Conservation (phyloP, 2,329 filamentous ascomycete species). For the Tolypocladium guangdongense region DNA sequence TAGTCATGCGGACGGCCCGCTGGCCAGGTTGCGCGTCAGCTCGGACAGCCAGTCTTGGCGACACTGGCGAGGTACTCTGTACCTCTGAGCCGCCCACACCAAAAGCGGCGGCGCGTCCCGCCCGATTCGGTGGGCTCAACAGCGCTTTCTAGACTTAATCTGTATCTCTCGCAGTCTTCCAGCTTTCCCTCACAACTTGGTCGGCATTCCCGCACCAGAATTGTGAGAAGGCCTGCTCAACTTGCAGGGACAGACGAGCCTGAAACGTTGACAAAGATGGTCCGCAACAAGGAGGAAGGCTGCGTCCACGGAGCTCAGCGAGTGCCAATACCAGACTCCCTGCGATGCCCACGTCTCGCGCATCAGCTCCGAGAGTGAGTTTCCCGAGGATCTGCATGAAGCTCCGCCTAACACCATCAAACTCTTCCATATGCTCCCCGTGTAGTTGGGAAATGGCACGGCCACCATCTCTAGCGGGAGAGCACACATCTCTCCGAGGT, state of each 20-base stretch:
- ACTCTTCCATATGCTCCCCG: neutral
- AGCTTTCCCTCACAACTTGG: neutral
- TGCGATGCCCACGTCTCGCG: neutral
- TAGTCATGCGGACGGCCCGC: no score
- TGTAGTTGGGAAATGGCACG: neutral
- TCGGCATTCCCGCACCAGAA: neutral
- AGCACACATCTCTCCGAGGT: constrained; percentile 20
- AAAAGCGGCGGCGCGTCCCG: neutral
- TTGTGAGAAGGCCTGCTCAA: neutral
- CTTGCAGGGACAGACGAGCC: neutral
- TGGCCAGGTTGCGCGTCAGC: no score
- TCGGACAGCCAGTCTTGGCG: no score
- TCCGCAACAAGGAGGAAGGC: neutral
- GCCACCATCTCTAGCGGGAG: constrained; percentile 16
- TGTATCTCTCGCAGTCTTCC: neutral
- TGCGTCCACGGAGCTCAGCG: neutral
- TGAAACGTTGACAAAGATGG: neutral
- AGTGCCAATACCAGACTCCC: neutral
- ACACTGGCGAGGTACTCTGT: no score
- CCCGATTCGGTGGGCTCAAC: neutral
- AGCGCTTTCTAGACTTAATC: neutral
- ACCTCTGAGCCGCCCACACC: no score
- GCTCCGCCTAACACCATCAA: neutral
- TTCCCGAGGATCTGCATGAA: neutral
- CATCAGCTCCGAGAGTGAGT: neutral